Evolutionary conservation across 2,329 filamentous ascomycete species (phyloP), one percentile per base, ranked within the genome.

Genomic region (Macroventuria anomochaeta): DNA sequence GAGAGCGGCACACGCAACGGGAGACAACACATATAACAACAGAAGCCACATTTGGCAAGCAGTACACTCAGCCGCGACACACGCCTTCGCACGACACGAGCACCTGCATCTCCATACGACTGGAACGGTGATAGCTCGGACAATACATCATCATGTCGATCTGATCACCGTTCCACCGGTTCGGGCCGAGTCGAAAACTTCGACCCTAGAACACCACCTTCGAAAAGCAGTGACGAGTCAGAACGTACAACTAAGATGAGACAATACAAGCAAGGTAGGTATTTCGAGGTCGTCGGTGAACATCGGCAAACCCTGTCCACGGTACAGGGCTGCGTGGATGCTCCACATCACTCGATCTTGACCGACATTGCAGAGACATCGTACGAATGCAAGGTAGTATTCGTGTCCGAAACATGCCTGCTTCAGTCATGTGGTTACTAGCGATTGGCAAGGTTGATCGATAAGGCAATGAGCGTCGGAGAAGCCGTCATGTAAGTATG

Each of bases 121-220:
- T 29, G 2, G 10, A 34, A 26, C 52, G 46, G 52, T 20, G 34
- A 50, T 55, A 33, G 40, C 46, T 55, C 46, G 52, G 52, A 55
- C 17, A 55, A 46, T 50, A 50, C 52, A 55, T 55, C 51, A 50
- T 49, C 21, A 11, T 17, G 52, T 23, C 52, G 46, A 55, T 50
- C 52, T 34, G 46, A 55, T 46, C 52, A 39, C 11, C 34, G 23
- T 26, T 11, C 3, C 11, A 50, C 39, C 39, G 52, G 46, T 46
- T 50, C 52, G 52, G 46, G 39, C 52, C 52, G 52, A 50, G 34
- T 37, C 21, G 20, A 41, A 39, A 48, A 53, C 21, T 23, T 53
- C 26, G 13, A 46, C n/a, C 15, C 34, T 28, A 3, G 3, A 36
- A 36, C 31, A 26, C 7, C 31, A 11, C 5, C 4, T 6, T 26